phyloP scores from a whole-genome alignment of 176 grass and related monocot species.

The Rhynchospora breviuscula region DNA sequence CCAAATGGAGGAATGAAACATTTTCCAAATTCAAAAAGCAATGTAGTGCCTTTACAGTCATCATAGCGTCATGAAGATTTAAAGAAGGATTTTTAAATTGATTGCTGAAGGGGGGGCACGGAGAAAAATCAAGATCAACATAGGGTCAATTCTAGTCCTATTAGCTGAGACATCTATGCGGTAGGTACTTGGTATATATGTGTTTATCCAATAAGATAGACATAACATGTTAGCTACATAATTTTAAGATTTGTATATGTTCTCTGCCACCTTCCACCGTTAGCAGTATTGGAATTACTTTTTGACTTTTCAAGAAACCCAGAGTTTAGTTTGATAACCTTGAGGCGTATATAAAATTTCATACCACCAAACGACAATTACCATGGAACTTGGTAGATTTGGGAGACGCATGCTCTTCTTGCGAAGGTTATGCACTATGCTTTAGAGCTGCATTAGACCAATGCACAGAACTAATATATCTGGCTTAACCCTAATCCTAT shows the following conservation, averaged over 20 bases:
- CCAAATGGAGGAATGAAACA: background rate
- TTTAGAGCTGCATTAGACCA: background rate
- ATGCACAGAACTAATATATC: too few species aligned
- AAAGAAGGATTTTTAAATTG: background rate
- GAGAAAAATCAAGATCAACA: background rate
- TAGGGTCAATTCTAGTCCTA: background rate
- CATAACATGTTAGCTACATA: background rate
- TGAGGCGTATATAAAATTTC: background rate
- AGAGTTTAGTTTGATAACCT: background rate
- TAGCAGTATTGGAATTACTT: background rate
- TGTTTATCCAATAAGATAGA: background rate
- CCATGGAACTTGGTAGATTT: background rate
- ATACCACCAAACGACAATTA: background rate
- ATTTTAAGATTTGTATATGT: background rate
- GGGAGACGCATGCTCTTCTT: background rate
- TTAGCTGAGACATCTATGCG: background rate
- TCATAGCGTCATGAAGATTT: constrained; percentile 12
- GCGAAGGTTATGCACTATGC: background rate
- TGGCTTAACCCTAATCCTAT: too few species aligned
- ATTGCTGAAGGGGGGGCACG: background rate
- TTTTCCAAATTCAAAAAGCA: background rate
- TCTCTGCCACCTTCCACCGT: background rate
- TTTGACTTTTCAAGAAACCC: background rate
- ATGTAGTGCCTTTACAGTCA: constrained; percentile 10
- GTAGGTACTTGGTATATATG: background rate